These are phyloP conservation scores for Rhododendron williamsianum DNA, from an alignment of 148 eudicot species.

Conservation along the genomic window DNA sequence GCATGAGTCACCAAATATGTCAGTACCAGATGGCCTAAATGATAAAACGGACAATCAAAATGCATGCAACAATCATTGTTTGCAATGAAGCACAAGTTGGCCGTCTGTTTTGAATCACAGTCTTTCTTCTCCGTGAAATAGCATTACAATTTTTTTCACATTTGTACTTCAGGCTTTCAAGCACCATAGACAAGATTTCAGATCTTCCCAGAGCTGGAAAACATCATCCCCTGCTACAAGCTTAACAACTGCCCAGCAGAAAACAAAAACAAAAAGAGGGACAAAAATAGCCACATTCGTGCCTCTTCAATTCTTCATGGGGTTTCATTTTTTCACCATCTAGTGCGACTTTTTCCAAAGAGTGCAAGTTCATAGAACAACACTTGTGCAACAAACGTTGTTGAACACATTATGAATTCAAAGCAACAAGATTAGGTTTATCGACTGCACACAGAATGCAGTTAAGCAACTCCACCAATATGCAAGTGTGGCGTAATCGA, in stretches of 20 bases:
- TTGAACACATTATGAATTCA: background rate
- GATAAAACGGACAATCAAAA: background rate
- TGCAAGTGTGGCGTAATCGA: background rate
- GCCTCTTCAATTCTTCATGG: background rate
- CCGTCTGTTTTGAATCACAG: background rate
- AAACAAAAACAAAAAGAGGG: background rate
- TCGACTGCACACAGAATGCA: background rate
- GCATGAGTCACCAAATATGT: constrained; percentile 8
- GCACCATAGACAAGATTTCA: background rate
- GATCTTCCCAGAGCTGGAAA: background rate
- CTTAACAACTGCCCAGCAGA: background rate
- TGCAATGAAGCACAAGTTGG: background rate
- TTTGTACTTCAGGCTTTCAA: background rate
- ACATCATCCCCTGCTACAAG: background rate
- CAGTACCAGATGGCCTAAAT: background rate
- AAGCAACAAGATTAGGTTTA: background rate
- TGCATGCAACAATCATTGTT: background rate
- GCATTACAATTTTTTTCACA: background rate
- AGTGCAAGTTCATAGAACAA: background rate
- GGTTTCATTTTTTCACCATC: background rate
- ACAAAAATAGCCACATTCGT: background rate
- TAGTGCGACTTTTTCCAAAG: background rate
- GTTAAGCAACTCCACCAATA: background rate
- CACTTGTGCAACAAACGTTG: background rate
- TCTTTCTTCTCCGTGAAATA: background rate